Base-by-base conservation (phyloP, 176 grass and related monocot genomes). In the Carex kokanica region DNA sequence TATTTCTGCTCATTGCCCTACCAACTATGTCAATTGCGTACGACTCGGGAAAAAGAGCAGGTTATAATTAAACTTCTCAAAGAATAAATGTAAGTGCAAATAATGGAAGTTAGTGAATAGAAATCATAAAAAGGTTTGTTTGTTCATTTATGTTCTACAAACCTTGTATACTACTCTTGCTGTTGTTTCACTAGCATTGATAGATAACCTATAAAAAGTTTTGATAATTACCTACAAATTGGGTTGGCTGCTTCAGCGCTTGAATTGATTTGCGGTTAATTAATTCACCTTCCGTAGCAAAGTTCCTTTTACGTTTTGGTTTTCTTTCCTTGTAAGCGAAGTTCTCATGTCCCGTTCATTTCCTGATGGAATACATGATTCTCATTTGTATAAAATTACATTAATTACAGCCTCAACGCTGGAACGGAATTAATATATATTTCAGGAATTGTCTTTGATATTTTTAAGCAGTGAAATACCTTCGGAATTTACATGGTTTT, bases 1-100 rank as follows among this genome's bases (percentile, higher is more conserved):
- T 1, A 2, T 94, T 11, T 91, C 90, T 0, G 94, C 87, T 34
- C 95, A 94, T 74, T 94, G 90, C 81, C 92, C 89, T 0, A 80
- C 87, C 3, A 93, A 94, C 43, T 98, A 93, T 27, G 81, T 98
- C 29, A 94, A 98, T 9, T 57, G 84, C 66, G 56, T 68, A 8
- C 89, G 92, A 63, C 92, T 98, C 2, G 78, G 88, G 6, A 85
- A 47, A 74, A 65, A 66, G 36, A 18, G 59, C 34, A 7, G 32
- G 43, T n/a, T n/a, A n/a, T n/a, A 27, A 27, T 27, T 27, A 75
- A 54, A 13, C 23, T 53, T 27, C 24, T 55, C 49, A 6, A 77
- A 53, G 73, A 77, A 31, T 54, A 55, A 31, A 18, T 71, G 17
- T 25, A 52, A 52, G 32, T 51, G 11, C 23, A 21, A 73, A 24